A percentile compares a stretch with the other conserved stretches of the same genome.
phyloP scores from a whole-genome alignment of 257 asterid genomes.

The Gynochthodes officinalis region DNA sequence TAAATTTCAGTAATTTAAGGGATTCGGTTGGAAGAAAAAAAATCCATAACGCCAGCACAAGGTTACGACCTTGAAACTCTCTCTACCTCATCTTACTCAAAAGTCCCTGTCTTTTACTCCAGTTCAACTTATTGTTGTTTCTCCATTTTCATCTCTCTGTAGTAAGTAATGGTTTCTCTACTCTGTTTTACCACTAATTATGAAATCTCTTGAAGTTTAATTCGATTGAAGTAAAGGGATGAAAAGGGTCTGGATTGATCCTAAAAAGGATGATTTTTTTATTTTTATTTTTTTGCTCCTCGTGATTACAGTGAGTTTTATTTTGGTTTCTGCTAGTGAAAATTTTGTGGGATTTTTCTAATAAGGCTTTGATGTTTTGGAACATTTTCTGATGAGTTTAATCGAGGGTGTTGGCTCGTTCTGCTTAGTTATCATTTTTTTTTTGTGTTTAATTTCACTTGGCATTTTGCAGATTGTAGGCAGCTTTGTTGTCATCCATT shows the following conservation, averaged over 20 bases:
- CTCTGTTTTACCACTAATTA: not conserved
- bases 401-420: not conserved
- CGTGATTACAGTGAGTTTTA: not conserved
- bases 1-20: not conserved
- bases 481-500: not conserved
- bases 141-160: not conserved
- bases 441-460: not conserved
- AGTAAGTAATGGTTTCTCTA: not conserved
- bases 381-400: not conserved
- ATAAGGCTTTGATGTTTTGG: slow-evolving; percentile 2
- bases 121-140: not conserved
- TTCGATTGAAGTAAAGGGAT: not conserved
- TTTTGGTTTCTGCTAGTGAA: not conserved
- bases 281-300: not conserved
- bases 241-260: not conserved
- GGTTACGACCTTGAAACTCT: not conserved
- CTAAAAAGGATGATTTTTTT: not conserved
- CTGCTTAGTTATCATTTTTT: not conserved
- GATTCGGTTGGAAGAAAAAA: no score
- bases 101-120: not conserved
- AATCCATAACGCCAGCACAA: not conserved
- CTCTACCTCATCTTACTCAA: not conserved
- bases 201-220: no score
- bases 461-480: not conserved
- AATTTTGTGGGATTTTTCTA: not conserved